Base-by-base conservation (phyloP, 208 protist species). In the Trypanosoma melophagium region DNA sequence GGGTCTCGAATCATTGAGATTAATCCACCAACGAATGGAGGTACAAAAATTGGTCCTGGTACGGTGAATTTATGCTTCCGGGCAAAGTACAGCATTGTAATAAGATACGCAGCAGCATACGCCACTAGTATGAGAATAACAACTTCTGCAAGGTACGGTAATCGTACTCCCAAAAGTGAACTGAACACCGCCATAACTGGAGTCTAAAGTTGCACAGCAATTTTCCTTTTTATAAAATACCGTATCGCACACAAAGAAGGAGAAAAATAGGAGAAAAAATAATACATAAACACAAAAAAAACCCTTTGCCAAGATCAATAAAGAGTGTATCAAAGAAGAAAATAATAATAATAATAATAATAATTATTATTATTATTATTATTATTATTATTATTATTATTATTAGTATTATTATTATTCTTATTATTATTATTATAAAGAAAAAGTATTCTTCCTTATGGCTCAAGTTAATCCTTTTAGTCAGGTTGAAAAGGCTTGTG, bases 1-100 rank as follows among this genome's bases (percentile, higher is more conserved):
- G 83, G 88, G 52, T 94, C 85, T 67, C 76, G 80, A 57, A 92
- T 90, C 88, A 94, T 92, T 13, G 79, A 71, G 28, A 89, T 62
- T 14, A 92, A 62, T n/a, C 88, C 86, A 25, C 87, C 84, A 12
- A 94, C 7, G 44, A 94, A 24, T 0, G 87, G 87, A 9, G 74
- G 78, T 17, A 83, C 77, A 47, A 88, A 83, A 21, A 74, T 74
- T 0, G 84, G 84, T 21, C 87, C 84, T 22, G 82, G 71, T 24
- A 91, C 86, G 69, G 81, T 81, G 56, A 90, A 90, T 74, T 86
- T 84, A 77, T 94, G 87, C 7, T 77, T 77, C 25, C 77, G 71
- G 9, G 83, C 87, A 68, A 91, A 94, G 56, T 74, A 79, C 12
- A 91, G 19, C 60, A 70, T 75, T 45, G 87, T 94, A 10, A 94